These are phyloP conservation scores for Talaromyces sp. DNA, from an alignment of 2,329 filamentous ascomycete genomes.

Conservation along the genomic window DNA sequence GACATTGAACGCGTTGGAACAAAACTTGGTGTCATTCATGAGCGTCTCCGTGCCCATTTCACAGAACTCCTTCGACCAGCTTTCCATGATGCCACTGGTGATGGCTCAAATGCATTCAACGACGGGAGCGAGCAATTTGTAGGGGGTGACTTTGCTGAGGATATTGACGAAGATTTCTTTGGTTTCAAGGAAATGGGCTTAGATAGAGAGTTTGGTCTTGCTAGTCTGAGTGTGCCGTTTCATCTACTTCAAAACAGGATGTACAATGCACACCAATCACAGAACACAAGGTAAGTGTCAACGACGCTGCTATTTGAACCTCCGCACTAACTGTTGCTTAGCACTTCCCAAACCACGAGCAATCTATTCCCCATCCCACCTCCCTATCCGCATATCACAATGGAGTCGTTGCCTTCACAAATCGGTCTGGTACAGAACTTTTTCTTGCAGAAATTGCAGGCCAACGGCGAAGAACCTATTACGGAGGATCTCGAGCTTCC, in stretches of 20 bases:
- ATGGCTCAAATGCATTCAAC: slow-evolving; percentile 87
- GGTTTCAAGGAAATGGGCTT: slow-evolving; percentile 94
- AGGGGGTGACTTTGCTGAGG: slow-evolving; percentile 93
- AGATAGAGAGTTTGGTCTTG: slow-evolving; percentile 83
- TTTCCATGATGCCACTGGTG: slow-evolving; percentile 71
- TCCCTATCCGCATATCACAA: slow-evolving; percentile 71
- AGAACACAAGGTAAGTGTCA: slow-evolving; percentile 56
- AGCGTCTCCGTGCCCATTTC: slow-evolving; percentile 89
- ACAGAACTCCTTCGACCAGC: slow-evolving; percentile 91
- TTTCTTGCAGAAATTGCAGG: slow-evolving; percentile 83
- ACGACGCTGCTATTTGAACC: slow-evolving; percentile 7
- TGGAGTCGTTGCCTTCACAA: slow-evolving; percentile 71
- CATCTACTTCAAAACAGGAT: slow-evolving; percentile 92
- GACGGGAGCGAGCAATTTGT: slow-evolving; percentile 97
- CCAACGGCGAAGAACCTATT: slow-evolving; percentile 76
- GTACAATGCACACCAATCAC: slow-evolving; percentile 76
- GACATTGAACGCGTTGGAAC: slow-evolving; percentile 81
- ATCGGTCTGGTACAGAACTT: slow-evolving; percentile 88
- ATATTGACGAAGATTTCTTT: slow-evolving; percentile 98
- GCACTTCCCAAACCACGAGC: slow-evolving; percentile 50
- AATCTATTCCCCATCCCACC: slow-evolving; percentile 62
- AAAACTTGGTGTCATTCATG: slow-evolving; percentile 80
- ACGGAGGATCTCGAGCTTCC: slow-evolving; percentile 94
- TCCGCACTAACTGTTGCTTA: slow-evolving; percentile 17
- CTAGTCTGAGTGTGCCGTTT: slow-evolving; percentile 84